Base-by-base conservation (phyloP, 495 filamentous ascomycete genomes). In the Neurospora pannonica region DNA sequence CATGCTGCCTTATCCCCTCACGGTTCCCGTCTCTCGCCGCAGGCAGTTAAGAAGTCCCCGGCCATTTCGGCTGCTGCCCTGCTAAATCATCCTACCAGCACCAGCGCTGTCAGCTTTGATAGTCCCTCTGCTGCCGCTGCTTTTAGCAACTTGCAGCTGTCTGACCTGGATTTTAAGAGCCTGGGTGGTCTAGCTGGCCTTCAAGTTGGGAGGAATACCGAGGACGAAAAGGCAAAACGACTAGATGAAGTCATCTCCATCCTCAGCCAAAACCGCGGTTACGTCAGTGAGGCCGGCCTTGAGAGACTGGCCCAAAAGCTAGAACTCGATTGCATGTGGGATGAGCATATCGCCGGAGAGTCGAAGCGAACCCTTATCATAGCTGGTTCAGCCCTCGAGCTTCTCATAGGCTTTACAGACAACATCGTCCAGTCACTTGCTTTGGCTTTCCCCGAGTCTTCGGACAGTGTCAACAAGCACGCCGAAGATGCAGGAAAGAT, bases 201-300 rank as follows among this genome's bases (percentile, higher is more conserved):
- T 17, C 72, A 67, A 34, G 54, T 83, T 37, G 78, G 78, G 7
- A 83, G 81, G 70, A 83, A 81, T 5, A 87, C 88, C 71, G 89
- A 91, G 48, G 90, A 91, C 42, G 89, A 91, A 75, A 80, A 85
- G 70, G 80, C 85, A 46, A 87, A 86, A 78, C 84, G 85, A 62
- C 78, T 92, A 74, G 86, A 89, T 54, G 77, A 77, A 28, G 85
- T 92, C 4, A 83, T 91, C 60, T 83, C 82, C 9, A 75, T 78
- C 7, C 74, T 83, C 36, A 76, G 76, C 24, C 79, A 77, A 31
- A 85, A 77, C 71, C 84, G 86, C 72, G 84, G 86, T 21, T 76
- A 90, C 19, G 92, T 99, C 39, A 92, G 93, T 71, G 89, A 94
- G 71, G 91, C 94, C 60, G 93, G 93, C 0, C 85, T 98, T 48